Percentiles rank a stretch among this genome's conserved stretches.
Evolutionary conservation across 2,329 filamentous ascomycete genomes (phyloP).

Genomic region (Cadophora malorum): DNA sequence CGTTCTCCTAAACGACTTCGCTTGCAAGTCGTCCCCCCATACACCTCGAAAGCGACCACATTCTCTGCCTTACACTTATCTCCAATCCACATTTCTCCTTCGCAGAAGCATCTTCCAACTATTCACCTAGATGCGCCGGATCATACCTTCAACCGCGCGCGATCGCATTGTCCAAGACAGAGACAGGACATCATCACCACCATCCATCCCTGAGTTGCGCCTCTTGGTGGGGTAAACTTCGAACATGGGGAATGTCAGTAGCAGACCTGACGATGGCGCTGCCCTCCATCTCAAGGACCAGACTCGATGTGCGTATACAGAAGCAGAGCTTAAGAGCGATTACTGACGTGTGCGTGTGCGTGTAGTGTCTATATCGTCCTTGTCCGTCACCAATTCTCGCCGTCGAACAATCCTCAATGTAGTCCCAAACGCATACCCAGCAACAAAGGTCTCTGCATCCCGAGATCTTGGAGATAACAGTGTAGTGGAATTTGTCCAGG

Average conservation of each 20-base stretch:
- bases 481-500: conserved; percentile 91
- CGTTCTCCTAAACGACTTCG: too few species aligned
- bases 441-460: conserved; percentile 75
- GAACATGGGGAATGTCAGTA: conserved; percentile 91
- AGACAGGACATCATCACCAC: conserved; percentile 3
- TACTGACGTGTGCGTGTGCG: conserved; percentile 26
- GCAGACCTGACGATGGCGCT: conserved; percentile 83
- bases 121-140: conserved; percentile 42
- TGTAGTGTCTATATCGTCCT: conserved; percentile 84
- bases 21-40: too few species aligned
- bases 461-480: conserved; percentile 75
- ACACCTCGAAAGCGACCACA: conserved; percentile 10
- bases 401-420: conserved; percentile 79
- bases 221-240: conserved; percentile 43
- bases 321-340: neutral
- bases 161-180: conserved; percentile 36
- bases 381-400: conserved; percentile 80
- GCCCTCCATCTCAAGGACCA: conserved; percentile 89
- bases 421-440: conserved; percentile 86
- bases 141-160: conserved; percentile 35
- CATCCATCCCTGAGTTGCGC: neutral
- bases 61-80: conserved; percentile 14
- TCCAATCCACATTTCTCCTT: conserved; percentile 35
- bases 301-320: conserved; percentile 74
- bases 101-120: conserved; percentile 36